These are phyloP conservation scores for Trichoderma atroviride DNA, from an alignment of 2,329 filamentous ascomycete genomes.

Conservation along the genomic window DNA sequence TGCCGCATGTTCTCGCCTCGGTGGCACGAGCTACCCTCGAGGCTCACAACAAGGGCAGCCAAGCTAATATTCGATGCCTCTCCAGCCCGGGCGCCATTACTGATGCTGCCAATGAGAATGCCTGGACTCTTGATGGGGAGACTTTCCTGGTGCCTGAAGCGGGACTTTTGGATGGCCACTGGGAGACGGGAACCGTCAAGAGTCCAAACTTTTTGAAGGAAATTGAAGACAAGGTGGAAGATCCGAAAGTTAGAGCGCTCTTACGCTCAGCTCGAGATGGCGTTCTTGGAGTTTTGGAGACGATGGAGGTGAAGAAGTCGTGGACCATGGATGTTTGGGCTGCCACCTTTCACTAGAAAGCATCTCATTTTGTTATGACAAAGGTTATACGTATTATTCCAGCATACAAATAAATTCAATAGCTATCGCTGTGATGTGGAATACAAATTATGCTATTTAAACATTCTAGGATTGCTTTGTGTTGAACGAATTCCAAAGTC, in stretches of 20 bases:
- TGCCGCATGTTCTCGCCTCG: constrained; percentile 56
- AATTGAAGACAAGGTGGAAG: constrained; percentile 36
- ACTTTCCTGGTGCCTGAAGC: constrained; percentile 40
- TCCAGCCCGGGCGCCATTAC: constrained; percentile 47
- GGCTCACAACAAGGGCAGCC: constrained; percentile 41
- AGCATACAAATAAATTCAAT: background rate
- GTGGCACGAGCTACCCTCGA: constrained; percentile 50
- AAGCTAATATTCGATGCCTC: constrained; percentile 52
- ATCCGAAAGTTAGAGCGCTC: constrained; percentile 36
- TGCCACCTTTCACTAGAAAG: constrained; percentile 25
- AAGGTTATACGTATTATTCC: background rate
- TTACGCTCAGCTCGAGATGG: constrained; percentile 40
- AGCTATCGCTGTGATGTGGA: background rate
- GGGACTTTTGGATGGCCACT: constrained; percentile 49
- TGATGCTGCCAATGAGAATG: constrained; percentile 39
- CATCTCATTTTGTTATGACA: background rate
- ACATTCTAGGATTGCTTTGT: background rate
- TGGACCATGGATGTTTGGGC: constrained; percentile 50
- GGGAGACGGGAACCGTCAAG: constrained; percentile 47
- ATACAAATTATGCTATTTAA: background rate
- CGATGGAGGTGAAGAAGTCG: constrained; percentile 37
- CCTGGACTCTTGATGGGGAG: constrained; percentile 45
- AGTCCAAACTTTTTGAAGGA: constrained; percentile 38
- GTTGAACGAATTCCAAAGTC: background rate
- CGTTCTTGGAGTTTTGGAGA: constrained; percentile 36